These are phyloP conservation scores for Arthrobotrys pseudoclavata DNA, from an alignment of 2,329 filamentous ascomycete species.

Conservation along the genomic window DNA sequence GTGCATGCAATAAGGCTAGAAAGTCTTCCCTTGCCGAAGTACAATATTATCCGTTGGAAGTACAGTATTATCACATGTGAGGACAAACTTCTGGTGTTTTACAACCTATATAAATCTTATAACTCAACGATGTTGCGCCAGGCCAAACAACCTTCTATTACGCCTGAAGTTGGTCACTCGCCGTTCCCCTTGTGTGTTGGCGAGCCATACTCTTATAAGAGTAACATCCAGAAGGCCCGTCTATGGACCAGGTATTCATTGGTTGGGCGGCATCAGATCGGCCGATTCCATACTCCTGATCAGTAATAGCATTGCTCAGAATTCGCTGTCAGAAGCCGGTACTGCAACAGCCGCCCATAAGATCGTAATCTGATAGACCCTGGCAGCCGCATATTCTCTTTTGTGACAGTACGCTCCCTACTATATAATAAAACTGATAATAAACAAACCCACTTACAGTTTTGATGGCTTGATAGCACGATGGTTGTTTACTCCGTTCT, in stretches of 20 bases:
- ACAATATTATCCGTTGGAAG: conserved; percentile 22
- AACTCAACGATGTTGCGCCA: conserved; percentile 38
- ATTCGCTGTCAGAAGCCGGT: conserved; percentile 40
- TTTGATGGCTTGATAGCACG: conserved; percentile 6
- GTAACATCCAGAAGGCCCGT: background rate
- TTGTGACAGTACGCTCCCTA: conserved; percentile 46
- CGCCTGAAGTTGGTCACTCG: conserved; percentile 3
- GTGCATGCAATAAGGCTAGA: conserved; percentile 19
- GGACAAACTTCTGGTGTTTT: conserved; percentile 33
- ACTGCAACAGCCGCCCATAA: conserved; percentile 55
- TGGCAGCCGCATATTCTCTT: conserved; percentile 36
- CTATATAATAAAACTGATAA: conserved; percentile 23
- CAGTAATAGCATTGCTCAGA: conserved; percentile 36
- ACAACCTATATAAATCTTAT: conserved; percentile 24
- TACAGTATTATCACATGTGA: conserved; percentile 48
- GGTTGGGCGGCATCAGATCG: conserved; percentile 23
- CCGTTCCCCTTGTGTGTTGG: background rate
- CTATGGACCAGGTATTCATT: background rate
- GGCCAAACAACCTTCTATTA: conserved; percentile 30
- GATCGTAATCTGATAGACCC: conserved; percentile 34
- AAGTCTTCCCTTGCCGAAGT: conserved; percentile 21
- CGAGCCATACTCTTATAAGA: background rate
- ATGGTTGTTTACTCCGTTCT: background rate
- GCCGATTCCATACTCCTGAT: conserved; percentile 26
- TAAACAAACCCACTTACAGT: conserved; percentile 16